Percentiles rank a stretch among this genome's conserved stretches.
Conservation (phyloP, 768 basidiomycete genomes). For the Mycena polygramma region DNA sequence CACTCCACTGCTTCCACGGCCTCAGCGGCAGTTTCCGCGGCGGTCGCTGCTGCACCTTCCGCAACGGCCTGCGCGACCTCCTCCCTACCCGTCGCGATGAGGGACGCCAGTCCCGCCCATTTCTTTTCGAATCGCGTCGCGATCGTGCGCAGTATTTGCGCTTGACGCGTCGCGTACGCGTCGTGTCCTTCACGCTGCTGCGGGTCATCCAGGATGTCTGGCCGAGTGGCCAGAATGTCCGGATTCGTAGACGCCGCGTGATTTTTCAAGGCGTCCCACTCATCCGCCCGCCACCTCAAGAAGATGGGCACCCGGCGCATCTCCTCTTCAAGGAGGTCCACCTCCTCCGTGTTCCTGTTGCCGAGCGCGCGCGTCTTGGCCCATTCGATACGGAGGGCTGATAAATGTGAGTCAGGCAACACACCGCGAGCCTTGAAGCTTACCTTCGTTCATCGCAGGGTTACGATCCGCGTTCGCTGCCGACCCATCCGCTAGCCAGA, state of each 20-base stretch:
- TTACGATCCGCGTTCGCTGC: conserved; percentile 9
- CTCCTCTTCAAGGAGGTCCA: conserved; percentile 31
- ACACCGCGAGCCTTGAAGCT: neutral
- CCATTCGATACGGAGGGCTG: conserved; percentile 27
- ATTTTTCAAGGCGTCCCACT: conserved; percentile 9
- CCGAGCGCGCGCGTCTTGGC: conserved; percentile 12
- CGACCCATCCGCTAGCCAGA: conserved; percentile 8
- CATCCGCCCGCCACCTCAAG: conserved; percentile 21
- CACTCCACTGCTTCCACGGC: neutral
- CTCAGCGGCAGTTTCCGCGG: neutral
- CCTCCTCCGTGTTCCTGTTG: conserved; percentile 24
- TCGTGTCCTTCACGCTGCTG: conserved; percentile 14
- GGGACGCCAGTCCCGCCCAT: neutral
- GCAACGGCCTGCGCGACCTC: neutral
- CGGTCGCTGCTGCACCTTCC: neutral
- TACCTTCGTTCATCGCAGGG: conserved; percentile 18
- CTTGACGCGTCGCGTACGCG: conserved; percentile 12
- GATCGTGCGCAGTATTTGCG: neutral
- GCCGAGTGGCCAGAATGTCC: neutral
- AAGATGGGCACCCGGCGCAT: conserved; percentile 14
- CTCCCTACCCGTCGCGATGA: neutral
- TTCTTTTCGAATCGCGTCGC: neutral
- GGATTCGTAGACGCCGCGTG: neutral
- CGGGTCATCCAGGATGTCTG: neutral
- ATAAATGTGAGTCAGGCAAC: neutral